Conservation (phyloP, 225 moss, liverwort and hornwort genomes). For the Asterella californica region DNA sequence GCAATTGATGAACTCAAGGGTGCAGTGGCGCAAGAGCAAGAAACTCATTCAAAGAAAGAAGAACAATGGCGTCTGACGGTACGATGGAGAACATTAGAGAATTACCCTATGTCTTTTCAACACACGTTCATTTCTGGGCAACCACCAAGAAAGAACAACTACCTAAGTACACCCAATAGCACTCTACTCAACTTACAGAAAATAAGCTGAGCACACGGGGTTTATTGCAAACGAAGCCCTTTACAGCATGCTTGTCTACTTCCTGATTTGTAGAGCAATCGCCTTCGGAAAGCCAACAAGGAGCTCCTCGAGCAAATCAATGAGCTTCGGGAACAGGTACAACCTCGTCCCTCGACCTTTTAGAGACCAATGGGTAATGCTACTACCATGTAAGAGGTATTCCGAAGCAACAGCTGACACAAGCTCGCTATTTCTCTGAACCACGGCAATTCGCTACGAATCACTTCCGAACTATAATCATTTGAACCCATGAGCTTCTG, state of each 20-base stretch:
- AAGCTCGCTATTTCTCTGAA: background rate
- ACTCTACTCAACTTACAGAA: background rate
- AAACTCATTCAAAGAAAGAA: slow-evolving; percentile 32
- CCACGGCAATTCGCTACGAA: background rate
- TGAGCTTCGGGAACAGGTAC: slow-evolving; percentile 46
- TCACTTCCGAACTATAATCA: background rate
- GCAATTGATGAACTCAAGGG: slow-evolving; percentile 37
- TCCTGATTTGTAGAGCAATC: slow-evolving; percentile 28
- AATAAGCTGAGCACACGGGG: background rate
- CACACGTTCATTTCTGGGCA: background rate
- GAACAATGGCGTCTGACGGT: slow-evolving; percentile 42
- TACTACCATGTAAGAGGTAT: background rate
- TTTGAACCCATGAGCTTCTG: background rate
- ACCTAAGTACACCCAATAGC: background rate
- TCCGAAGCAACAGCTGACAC: background rate
- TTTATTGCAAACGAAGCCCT: background rate
- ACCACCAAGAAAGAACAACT: background rate
- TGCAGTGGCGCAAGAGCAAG: slow-evolving; percentile 28
- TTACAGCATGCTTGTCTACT: background rate
- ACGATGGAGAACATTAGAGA: background rate
- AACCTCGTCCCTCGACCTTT: background rate
- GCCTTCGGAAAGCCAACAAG: slow-evolving; percentile 32
- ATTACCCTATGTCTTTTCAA: slow-evolving; percentile 1
- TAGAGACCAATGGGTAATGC: background rate
- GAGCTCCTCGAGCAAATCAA: slow-evolving; percentile 37